Base-by-base conservation (phyloP, 1,139 yeast species). In the Chernovozyma sophiae-reginae region DNA sequence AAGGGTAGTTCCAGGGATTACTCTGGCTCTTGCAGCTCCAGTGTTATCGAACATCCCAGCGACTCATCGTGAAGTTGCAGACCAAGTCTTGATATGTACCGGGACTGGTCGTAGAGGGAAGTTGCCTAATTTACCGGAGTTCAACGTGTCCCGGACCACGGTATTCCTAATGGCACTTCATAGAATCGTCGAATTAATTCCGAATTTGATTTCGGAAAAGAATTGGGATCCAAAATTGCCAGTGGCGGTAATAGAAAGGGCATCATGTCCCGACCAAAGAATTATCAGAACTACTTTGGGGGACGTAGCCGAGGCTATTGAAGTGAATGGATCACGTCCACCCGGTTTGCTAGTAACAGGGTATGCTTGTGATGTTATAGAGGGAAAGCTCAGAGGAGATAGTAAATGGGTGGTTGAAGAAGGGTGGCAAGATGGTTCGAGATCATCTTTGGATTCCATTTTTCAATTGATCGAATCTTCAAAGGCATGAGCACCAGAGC, bases 41-140 rank as follows among this genome's bases (percentile, higher is more conserved):
- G 81, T 86, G n/a, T 72, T 81, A 32, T 81, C 96, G 0, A 73
- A 78, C 38, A 86, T 90, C 30, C 95, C 97, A 0, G 89, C 95
- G 12, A 92, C 98, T 0, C 96, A 89, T 53, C 68, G 98, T 44
- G 94, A 86, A 32, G 90, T 86, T 2, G 87, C 96, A 3, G 97
- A 90, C 57, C 97, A 90, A 59, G 90, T 90, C 2, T 70, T 90
- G 38, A 80, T 92, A 22, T 87, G 96, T 58, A 92, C 98, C 0
- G 98, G 98, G 10, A 89, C 96, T 0, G 97, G 97, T 0, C 77
- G 95, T 41, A 78, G 83, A 28, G 97, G 97, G 3, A 81, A 81
- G 3, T 60, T 86, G 34, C 96, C 96, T 1, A 69, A 70, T 35
- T 64, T 86, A 14, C 97, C 98, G 0, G 83, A 78, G 39, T 90